These are phyloP conservation scores for Blepharisma japonicum DNA, from an alignment of 73 alveolate species.

Conservation along the genomic window DNA sequence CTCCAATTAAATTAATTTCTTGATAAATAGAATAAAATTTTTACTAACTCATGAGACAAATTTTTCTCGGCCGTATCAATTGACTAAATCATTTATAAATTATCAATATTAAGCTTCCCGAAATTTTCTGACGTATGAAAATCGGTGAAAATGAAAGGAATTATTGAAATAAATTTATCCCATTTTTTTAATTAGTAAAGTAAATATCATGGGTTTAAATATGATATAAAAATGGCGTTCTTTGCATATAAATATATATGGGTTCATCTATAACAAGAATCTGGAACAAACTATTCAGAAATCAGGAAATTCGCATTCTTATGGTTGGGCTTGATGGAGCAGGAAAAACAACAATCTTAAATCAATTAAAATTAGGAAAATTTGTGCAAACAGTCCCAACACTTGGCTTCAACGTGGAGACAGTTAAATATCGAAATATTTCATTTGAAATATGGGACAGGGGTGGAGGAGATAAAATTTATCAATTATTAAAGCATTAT, in stretches of 20 bases:
- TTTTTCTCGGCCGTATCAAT: too few species aligned
- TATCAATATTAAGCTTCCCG: too few species aligned
- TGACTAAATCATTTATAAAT: too few species aligned
- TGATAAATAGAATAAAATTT: too few species aligned
- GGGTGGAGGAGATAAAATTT: conserved; percentile 89
- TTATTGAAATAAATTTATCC: too few species aligned
- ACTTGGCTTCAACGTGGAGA: conserved; percentile 54
- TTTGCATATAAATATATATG: conserved; percentile 33
- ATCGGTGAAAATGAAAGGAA: too few species aligned
- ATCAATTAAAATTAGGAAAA: conserved; percentile 64
- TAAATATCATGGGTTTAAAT: too few species aligned
- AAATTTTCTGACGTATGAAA: too few species aligned
- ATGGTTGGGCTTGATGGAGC: conserved; percentile 79
- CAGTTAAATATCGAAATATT: conserved; percentile 16
- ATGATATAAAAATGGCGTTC: too few species aligned
- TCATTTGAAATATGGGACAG: conserved; percentile 39
- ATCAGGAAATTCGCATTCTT: conserved; percentile 43
- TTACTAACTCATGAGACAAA: too few species aligned
- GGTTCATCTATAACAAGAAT: conserved; percentile 47
- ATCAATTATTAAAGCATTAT: conserved; percentile 95
- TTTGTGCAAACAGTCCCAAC: conserved; percentile 43
- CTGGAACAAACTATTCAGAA: conserved; percentile 33
- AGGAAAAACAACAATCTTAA: conserved; percentile 75
- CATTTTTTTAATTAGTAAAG: too few species aligned
- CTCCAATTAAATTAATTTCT: too few species aligned